phyloP scores from a whole-genome alignment of 2,329 filamentous ascomycete species.

The Aspergillus sp. region DNA sequence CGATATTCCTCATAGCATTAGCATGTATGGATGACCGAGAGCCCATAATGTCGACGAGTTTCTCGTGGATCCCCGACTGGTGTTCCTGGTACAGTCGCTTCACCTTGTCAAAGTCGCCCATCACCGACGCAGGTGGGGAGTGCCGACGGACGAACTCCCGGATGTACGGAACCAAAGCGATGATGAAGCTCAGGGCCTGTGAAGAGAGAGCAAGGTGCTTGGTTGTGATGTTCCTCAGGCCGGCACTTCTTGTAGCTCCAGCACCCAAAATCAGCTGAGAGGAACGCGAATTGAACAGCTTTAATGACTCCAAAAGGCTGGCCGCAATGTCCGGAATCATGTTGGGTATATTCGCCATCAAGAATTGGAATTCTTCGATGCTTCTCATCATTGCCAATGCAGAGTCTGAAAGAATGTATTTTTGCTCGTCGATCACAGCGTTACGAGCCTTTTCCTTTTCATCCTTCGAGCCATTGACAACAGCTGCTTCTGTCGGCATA shows the following conservation, averaged over 20 bases:
- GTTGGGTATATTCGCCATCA: conserved; percentile 83
- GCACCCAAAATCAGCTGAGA: conserved; percentile 96
- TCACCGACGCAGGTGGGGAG: conserved; percentile 59
- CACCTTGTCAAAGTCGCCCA: conserved; percentile 87
- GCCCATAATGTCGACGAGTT: conserved; percentile 90
- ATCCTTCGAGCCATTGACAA: conserved; percentile 52
- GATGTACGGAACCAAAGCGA: conserved; percentile 84
- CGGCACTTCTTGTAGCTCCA: conserved; percentile 84
- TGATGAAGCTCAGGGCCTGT: conserved; percentile 85
- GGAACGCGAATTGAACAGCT: conserved; percentile 92
- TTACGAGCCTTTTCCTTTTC: conserved; percentile 70
- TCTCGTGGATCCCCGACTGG: conserved; percentile 87
- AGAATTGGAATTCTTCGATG: conserved; percentile 79
- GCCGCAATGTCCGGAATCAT: conserved; percentile 83
- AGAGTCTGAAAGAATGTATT: conserved; percentile 83
- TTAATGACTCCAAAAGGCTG: conserved; percentile 81
- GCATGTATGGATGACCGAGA: conserved; percentile 74
- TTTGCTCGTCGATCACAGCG: conserved; percentile 81
- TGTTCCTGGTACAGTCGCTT: conserved; percentile 85
- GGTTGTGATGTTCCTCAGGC: conserved; percentile 93
- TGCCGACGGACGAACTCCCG: conserved; percentile 89
- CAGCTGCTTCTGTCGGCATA: conserved; percentile 43
- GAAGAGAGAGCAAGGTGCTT: conserved; percentile 92
- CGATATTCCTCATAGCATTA: conserved; percentile 72
- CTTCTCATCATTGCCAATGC: conserved; percentile 80